phyloP scores from a whole-genome alignment of 176 grass and related monocot species.

The Eremochloa ophiuroides region DNA sequence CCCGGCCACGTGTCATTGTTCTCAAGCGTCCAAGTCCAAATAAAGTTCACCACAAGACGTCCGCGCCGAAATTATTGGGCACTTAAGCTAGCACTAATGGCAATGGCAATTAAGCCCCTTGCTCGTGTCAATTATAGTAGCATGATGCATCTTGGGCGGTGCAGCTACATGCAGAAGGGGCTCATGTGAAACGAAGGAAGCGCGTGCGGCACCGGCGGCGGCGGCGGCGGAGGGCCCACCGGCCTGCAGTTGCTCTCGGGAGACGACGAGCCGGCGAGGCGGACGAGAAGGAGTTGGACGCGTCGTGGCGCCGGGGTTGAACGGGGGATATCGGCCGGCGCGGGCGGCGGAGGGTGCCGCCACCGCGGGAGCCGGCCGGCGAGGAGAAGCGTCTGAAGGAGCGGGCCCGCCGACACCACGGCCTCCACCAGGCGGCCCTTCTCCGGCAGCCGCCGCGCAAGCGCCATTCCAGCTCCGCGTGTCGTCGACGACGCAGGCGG shows the following conservation, averaged over 20 bases:
- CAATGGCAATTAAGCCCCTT: background rate
- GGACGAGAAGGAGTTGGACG: constrained; percentile 32
- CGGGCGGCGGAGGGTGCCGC: constrained; percentile 72
- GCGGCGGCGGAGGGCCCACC: constrained; percentile 7
- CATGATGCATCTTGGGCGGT: background rate
- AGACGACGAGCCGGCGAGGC: constrained; percentile 28
- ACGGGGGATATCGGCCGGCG: constrained; percentile 72
- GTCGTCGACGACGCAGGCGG: too few species aligned
- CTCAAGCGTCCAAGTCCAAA: background rate
- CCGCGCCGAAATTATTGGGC: background rate
- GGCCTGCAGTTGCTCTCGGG: constrained; percentile 58
- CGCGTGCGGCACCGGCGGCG: background rate
- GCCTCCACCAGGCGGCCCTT: constrained; percentile 85
- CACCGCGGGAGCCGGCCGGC: constrained; percentile 88
- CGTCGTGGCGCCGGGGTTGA: constrained; percentile 39
- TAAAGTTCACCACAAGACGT: too few species aligned
- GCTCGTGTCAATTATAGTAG: background rate
- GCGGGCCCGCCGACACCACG: constrained; percentile 67
- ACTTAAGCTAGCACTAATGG: background rate
- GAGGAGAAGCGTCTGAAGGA: constrained; percentile 82
- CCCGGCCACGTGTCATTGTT: too few species aligned
- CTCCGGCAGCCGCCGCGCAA: constrained; percentile 63
- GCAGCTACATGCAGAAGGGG: constrained; percentile 35
- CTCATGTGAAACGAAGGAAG: constrained; percentile 35
- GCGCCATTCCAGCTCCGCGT: constrained; percentile 44